Base-by-base conservation (phyloP, 1,139 yeast genomes). In the Pichia sp. region DNA sequence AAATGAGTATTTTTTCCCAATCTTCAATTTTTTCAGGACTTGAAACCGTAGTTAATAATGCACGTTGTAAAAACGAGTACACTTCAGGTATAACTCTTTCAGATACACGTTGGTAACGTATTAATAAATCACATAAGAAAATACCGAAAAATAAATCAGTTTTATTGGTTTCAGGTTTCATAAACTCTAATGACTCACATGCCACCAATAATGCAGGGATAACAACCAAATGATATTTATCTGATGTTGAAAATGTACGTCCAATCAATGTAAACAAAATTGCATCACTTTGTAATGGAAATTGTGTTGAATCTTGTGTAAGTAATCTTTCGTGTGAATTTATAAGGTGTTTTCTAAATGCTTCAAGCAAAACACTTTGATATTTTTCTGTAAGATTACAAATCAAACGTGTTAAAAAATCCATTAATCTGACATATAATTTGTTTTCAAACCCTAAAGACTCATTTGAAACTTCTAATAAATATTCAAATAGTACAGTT, bases 201-300 rank as follows among this genome's bases (percentile, higher is more conserved):
- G 90, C 81, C 45, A 89, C 68, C 42, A 93, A 77, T 41, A 81
- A 72, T 2, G 95, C 78, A 3, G 98, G 96, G 0, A 97, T 90
- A 5, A 84, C 91, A 19, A 93, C 85, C 57, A 89, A 75, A 73
- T 95, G 98, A 68, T 88, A 93, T 65, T 90, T 95, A 73, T 95
- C 99, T 0, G 99, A 93, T 0, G 97, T 88, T 0, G 99, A 90
- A 64, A 87, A 95, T 13, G 91, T 66, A 52, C 77, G 73, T 11
- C 97, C 97, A 56, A 90, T 75, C 27, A 89, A 64, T 0, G 82
- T 75, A 62, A 85, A 87, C 55, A 84, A 78, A 7, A 87, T 70
- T 54, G 90, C 69, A 64, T 90, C 95, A 30, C 79, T 71, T 50
- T 70, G 69, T 54, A 60, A 60, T 33, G 81, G 74, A 50, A 66